Evolutionary conservation across 495 filamentous ascomycete genomes (phyloP), one percentile per base, ranked within the genome.

Genomic region (Cercophora sp.): DNA sequence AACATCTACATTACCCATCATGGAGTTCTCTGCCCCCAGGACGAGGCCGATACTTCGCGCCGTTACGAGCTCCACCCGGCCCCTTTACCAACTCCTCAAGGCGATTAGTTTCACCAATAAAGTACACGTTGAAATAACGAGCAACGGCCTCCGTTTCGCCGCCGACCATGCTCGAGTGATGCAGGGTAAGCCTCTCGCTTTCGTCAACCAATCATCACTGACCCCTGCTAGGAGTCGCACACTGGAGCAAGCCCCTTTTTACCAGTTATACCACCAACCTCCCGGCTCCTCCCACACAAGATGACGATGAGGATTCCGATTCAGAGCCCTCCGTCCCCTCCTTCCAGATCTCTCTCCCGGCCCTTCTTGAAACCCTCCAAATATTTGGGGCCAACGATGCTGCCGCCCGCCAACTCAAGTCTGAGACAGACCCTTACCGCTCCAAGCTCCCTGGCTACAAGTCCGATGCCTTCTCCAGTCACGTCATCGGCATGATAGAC

Each of bases 351-450:
- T 92, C 89, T 9, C 78, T 98, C 32, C 77, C 86, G 1, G 87
- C 92, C 32, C 79, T 98, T 8, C 80, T 98, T 36, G 93, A 98
- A 73, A 96, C 91, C 8, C 77, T 98, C 23, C 91, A 96, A 60
- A 96, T 98, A 34, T 92, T 97, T 63, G 86, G 87, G 41, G 80
- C 89, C 52, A 83, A 83, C 37, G 89, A 96, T 57, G 63, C 80
- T 19, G 71, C 73, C 24, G 67, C 73, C 16, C 70, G 76, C 27
- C 77, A 81, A 47, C 70, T 77, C 23, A 80, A 74, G 56, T 65
- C 75, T 18, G 78, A 81, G 11, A 59, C 66, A 35, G 76, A 81
- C 52, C 65, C 70, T 1, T 79, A 79, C 58, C 72, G 68, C 41
- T 74, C 72, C 67, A 78, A 78, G 52, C 70, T 78, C 46, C 77